Conservation (phyloP, 768 basidiomycete genomes). For the Piloderma croceum region DNA sequence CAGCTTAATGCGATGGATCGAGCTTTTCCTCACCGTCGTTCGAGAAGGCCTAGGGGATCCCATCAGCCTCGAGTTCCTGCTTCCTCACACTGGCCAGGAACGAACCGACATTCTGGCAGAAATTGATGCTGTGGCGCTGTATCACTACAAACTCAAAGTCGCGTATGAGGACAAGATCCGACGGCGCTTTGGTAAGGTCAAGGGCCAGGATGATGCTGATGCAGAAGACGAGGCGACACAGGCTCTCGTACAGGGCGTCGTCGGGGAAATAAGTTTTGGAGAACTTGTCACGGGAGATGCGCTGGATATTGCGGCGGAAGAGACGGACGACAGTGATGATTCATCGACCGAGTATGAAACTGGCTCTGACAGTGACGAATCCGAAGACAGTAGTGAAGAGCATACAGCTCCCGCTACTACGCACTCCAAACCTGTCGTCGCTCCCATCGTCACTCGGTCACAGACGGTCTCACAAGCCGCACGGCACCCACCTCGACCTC, state of each 20-base stretch:
- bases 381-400: constrained; percentile 23
- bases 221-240: constrained; percentile 82
- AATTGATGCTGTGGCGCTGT: constrained; percentile 82
- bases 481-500: not conserved
- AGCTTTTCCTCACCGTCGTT: constrained; percentile 85
- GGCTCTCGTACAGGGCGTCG: constrained; percentile 73
- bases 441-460: constrained; percentile 6
- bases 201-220: constrained; percentile 42
- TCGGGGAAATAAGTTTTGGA: constrained; percentile 77
- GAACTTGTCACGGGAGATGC: constrained; percentile 75
- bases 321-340: constrained; percentile 48
- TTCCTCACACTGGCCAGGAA: constrained; percentile 78
- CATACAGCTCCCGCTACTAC: constrained; percentile 3
- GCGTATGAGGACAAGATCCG: constrained; percentile 88
- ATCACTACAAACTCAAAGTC: constrained; percentile 93
- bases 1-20: constrained; percentile 93
- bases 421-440: constrained; percentile 8
- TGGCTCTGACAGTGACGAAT: constrained; percentile 25
- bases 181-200: constrained; percentile 69
- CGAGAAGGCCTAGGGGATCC: constrained; percentile 79
- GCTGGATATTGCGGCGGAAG: constrained; percentile 75
- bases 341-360: constrained; percentile 35
- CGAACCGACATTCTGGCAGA: constrained; percentile 76
- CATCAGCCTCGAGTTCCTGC: constrained; percentile 81
- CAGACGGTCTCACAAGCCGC: constrained; percentile 1